Base-by-base conservation (phyloP, 257 asterid species). In the Solanum pennellii region DNA sequence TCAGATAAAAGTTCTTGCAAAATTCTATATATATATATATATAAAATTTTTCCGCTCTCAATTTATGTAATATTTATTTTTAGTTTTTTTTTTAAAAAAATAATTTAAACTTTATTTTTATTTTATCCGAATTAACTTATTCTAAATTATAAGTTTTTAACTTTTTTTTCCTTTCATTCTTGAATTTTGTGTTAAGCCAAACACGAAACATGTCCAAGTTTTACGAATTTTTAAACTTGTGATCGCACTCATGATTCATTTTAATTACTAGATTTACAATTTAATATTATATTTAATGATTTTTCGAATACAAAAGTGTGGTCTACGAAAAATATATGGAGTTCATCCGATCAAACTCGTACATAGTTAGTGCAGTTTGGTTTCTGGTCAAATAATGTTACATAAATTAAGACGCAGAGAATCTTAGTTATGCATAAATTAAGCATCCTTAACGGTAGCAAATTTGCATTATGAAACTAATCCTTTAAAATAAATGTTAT, bases 401-500 rank as follows among this genome's bases (percentile, higher is more conserved):
- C 77, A 2, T 31, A 71, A 71, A 71, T 71, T 31, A 15, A 71
- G 42, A 31, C 3, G 1, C 1, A 31, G 7, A 3, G 1, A 71
- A 29, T 31, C 42, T 71, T 16, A 31, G n/a, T 71, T 71, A 31
- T 71, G 77, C 42, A 71, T 71, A 25, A 29, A 45, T 49, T 56
- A 75, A 83, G 86, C 87, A 88, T 89, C 91, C 91, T 89, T 89
- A 91, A 90, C 86, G 86, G 90, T 90, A 82, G 89, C 89, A 89
- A 86, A 88, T 76, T 52, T 23, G 47, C 27, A 86, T 49, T 31
- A 85, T 87, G 74, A 79, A 80, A 56, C 74, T 82, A 85, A 79
- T 62, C 68, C 62, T 79, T 84, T 39, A 73, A 71, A 72, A 56
- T 82, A 88, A 44, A 15, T 39, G n/a, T 14, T 11, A 11, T 80